Evolutionary conservation across 306 rosid genomes (phyloP), one percentile per base, ranked within the genome.

Genomic region (Macrotyloma uniflorum): DNA sequence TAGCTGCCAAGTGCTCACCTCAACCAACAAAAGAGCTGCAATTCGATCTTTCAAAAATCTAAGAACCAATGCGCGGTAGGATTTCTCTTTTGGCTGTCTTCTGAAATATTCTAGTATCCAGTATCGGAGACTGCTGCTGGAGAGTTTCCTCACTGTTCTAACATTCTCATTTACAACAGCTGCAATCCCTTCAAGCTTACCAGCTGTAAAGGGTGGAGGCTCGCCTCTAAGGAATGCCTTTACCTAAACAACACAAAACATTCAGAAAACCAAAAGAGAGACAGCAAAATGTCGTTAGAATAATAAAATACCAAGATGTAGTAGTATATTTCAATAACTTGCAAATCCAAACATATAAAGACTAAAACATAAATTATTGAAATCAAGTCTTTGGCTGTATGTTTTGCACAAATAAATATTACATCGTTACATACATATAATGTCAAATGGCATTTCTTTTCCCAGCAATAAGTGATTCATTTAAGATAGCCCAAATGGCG

Each of bases 61-160:
- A 63, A 96, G 97, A 83, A 96, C 86, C 90, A 96, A 76, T 13
- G 98, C 99, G 7, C 78, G 86, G 32, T 79, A 90, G 79, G 42
- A 84, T 85, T 59, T 88, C 72, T 84, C 91, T 85, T 88, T 91
- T 10, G 98, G 89, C 80, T 90, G 97, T 85, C 91, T 87, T 82
- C 98, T 85, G 72, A 93, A 90, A 86, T 80, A 91, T 88, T 96
- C 97, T 58, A 96, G 70, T 67, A 90, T 87, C 99, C 99, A 96
- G 79, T 96, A 93, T 16, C 97, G 93, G 62, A 91, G 97, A 75
- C 97, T 91, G 74, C 75, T 84, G 85, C 50, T 76, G 76, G 84
- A 72, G 68, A 96, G 98, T 81, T 73, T 93, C 86, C 84, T 96
- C 78, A 80, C 94, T 76, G 89, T 57, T 86, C 88, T 93, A 72